Base-by-base conservation (phyloP, 1,284 basidiomycete species). In the Mycosarcoma maydis region DNA sequence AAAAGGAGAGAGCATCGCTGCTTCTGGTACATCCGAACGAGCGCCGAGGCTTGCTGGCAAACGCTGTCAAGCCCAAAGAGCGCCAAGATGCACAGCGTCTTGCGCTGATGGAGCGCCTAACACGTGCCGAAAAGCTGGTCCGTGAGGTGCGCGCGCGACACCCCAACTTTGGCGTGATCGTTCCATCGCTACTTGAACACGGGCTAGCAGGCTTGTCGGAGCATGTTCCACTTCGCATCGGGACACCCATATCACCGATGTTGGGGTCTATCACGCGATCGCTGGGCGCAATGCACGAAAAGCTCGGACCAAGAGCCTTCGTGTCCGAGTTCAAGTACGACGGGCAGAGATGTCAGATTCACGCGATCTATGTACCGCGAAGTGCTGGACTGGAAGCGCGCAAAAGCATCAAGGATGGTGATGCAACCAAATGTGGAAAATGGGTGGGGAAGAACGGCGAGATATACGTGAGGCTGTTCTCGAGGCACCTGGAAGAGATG, bases 401-500 rank as follows among this genome's bases (percentile, higher is more conserved):
- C 5, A 54, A 30, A 29, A 66, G 62, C 30, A 43, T 71, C 36
- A 56, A 37, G 19, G 62, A 42, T 19, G 54, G 53, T 24, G 51
- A 26, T 19, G 46, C 46, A 9, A 41, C 46, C 14, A 71, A 54
- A 30, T 52, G 50, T 17, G 80, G 66, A 22, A 80, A 62, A 48
- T 80, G 80, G 75, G 72, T 51, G n/a, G 78, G 64, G 26, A 52
- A 62, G 19, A 13, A 75, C 16, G 59, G 48, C 11, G 66, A 72
- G 36, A 77, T 85, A 20, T 85, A 83, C 59, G 86, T 93, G 32
- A 87, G 88, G 46, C 85, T 95, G 39, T 96, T 96, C 83, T 92
- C 90, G 54, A 87, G 92, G 27, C 92, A 95, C 84, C 84, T 96
- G 23, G 93, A 95, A 83, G 90, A 94, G 75, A 94, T 94, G 91